Conservation (phyloP, 2,329 filamentous ascomycete genomes). For the Neoascochyta sp. region DNA sequence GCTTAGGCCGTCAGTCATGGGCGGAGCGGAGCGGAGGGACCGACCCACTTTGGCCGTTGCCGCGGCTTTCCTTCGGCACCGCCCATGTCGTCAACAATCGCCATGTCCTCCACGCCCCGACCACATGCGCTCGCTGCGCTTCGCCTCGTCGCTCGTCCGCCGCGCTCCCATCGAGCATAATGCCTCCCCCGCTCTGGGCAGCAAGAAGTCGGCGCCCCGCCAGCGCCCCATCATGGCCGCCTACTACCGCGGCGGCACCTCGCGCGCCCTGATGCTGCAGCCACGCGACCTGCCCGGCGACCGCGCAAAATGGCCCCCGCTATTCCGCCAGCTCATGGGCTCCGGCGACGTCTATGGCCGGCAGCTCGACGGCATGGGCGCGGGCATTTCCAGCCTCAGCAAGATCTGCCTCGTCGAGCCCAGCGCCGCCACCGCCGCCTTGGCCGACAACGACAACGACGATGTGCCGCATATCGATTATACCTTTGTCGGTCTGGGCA, state of each 20-base stretch:
- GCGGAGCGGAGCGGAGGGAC: slow-evolving; percentile 6
- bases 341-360: slow-evolving; percentile 64
- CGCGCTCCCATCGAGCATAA: no score
- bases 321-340: slow-evolving; percentile 59
- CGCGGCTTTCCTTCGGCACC: slow-evolving; percentile 22
- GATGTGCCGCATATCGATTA: slow-evolving; percentile 57
- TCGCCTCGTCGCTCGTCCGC: no score
- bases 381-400: slow-evolving; percentile 64
- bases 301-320: slow-evolving; percentile 47
- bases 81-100: background rate
- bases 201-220: slow-evolving; percentile 8
- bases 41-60: slow-evolving; percentile 4
- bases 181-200: slow-evolving; percentile 15
- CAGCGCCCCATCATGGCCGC: slow-evolving; percentile 42
- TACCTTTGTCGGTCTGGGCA: slow-evolving; percentile 67
- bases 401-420: slow-evolving; percentile 66
- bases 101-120: background rate
- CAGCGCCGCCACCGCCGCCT: slow-evolving; percentile 9
- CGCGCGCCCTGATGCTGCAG: slow-evolving; percentile 61
- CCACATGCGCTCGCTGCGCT: background rate
- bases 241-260: slow-evolving; percentile 68
- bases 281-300: slow-evolving; percentile 50
- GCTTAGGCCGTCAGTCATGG: no score
- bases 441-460: slow-evolving; percentile 8
- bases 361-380: slow-evolving; percentile 70